Percentiles rank a stretch among this genome's conserved stretches.
Conservation (phyloP, 2,329 filamentous ascomycete genomes). For the Claviceps spartinae region DNA sequence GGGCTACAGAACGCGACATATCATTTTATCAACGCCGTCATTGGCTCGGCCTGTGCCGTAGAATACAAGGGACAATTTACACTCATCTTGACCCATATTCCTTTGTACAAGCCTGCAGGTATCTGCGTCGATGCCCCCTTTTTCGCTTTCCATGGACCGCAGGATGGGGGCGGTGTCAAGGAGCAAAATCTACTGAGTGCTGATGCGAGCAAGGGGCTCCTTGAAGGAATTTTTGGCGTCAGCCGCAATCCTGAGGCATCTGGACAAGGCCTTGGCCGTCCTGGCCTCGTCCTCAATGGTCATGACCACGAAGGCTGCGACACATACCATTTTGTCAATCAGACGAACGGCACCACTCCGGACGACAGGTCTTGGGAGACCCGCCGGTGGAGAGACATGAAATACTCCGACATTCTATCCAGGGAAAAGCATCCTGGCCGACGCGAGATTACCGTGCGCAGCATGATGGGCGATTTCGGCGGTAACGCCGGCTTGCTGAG, state of each 20-base stretch:
- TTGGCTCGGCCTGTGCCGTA: constrained; percentile 47
- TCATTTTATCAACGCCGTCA: constrained; percentile 57
- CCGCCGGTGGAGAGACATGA: constrained; percentile 32
- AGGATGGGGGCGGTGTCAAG: constrained; percentile 57
- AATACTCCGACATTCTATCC: constrained; percentile 25
- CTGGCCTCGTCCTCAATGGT: constrained; percentile 74
- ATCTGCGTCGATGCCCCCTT: constrained; percentile 74
- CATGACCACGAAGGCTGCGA: constrained; percentile 96
- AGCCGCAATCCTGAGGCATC: constrained; percentile 46
- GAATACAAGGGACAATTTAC: constrained; percentile 56
- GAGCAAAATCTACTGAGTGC: constrained; percentile 85
- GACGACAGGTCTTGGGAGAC: constrained; percentile 37
- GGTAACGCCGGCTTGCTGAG: constrained; percentile 83
- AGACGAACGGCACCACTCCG: constrained; percentile 29
- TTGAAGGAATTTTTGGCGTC: constrained; percentile 75
- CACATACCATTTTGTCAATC: constrained; percentile 68
- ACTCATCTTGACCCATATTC: constrained; percentile 81
- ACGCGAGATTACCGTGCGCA: constrained; percentile 82
- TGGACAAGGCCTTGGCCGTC: constrained; percentile 50
- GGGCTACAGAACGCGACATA: constrained; percentile 66
- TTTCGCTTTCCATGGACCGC: constrained; percentile 60
- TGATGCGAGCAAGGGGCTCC: constrained; percentile 57
- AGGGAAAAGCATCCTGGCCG: constrained; percentile 44
- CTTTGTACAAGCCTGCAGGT: constrained; percentile 69
- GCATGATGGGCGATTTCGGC: constrained; percentile 97